These are phyloP conservation scores for Globisporangium canariense DNA, from an alignment of 352 stramenopile species.

Conservation along the genomic window DNA sequence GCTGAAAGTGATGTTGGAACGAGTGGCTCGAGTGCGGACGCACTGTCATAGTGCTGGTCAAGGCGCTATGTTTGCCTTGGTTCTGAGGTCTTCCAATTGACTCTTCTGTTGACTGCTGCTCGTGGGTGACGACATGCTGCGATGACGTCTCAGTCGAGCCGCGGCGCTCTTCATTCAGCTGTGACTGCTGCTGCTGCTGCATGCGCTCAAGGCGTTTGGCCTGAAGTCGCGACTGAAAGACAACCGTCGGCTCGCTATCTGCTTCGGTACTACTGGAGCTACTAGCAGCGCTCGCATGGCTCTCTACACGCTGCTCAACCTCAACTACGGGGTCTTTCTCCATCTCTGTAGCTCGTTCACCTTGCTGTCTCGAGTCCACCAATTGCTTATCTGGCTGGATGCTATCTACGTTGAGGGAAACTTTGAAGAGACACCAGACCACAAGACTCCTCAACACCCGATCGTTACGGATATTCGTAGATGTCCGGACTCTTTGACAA, in stretches of 20 bases:
- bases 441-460: not conserved
- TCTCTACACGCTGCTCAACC: too few species aligned
- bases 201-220: conserved; percentile 60
- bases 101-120: not conserved
- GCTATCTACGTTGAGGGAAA: not conserved
- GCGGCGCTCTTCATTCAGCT: not conserved
- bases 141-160: not conserved
- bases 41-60: not conserved
- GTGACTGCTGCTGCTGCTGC: conserved; percentile 21
- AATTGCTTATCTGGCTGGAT: not conserved
- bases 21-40: not conserved
- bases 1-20: not conserved
- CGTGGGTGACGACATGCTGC: not conserved
- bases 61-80: not conserved
- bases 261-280: not conserved
- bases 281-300: not conserved
- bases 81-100: not conserved
- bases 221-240: conserved; percentile 50
- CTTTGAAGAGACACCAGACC: not conserved
- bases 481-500: too few species aligned
- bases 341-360: too few species aligned
- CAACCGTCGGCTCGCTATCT: not conserved
- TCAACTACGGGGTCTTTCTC: too few species aligned
- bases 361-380: too few species aligned
- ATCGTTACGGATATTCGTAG: not conserved